Evolutionary conservation across 495 filamentous ascomycete genomes (phyloP).

Genomic region (Neurospora sp.): DNA sequence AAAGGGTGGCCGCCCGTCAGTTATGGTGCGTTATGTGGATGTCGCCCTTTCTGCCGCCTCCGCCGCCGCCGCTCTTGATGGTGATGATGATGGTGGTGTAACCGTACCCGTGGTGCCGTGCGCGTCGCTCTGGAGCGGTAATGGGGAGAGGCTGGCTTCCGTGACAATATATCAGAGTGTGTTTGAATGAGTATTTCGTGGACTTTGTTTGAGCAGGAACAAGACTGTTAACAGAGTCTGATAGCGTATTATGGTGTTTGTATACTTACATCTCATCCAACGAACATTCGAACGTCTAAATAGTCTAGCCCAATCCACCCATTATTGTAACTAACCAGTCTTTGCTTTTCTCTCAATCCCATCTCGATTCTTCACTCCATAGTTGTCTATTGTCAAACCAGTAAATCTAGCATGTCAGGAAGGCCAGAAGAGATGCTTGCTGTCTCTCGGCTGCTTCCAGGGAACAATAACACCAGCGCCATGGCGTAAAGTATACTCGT

Average conservation of each 20-base stretch:
- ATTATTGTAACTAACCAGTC: neutral
- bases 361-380: too few relatives aligned
- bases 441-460: too few relatives aligned
- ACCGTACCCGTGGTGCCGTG: conserved; percentile 14
- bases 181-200: neutral
- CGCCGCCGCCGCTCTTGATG: neutral
- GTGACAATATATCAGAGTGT: neutral
- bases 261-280: neutral
- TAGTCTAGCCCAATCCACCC: neutral
- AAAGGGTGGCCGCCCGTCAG: neutral
- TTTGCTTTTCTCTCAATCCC: too few relatives aligned
- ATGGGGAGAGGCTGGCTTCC: neutral
- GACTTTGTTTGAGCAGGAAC: too few relatives aligned
- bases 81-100: too few relatives aligned
- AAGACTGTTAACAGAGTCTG: too few relatives aligned
- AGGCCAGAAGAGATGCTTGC: too few relatives aligned
- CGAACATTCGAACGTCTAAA: neutral
- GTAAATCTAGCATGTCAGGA: neutral
- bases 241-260: neutral
- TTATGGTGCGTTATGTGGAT: neutral
- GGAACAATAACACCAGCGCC: neutral
- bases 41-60: too few relatives aligned
- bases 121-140: neutral
- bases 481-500: neutral
- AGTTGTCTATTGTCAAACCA: neutral